Conservation (phyloP, 2,329 filamentous ascomycete genomes). For the Trichoderma aggressivum region DNA sequence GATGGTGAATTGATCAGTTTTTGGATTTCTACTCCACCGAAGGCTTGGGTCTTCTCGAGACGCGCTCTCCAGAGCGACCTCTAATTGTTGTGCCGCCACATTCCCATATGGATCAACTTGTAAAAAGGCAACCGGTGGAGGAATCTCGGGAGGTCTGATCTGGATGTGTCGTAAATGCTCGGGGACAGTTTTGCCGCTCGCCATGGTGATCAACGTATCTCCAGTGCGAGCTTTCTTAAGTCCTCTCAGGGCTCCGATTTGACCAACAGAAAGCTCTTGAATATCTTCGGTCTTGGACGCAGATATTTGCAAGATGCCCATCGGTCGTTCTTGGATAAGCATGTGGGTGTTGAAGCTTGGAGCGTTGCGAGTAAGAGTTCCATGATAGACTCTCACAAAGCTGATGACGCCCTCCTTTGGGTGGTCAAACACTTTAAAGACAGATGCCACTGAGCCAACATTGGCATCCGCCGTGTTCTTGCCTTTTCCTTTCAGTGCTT, state of each 20-base stretch:
- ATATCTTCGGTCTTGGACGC: conserved; percentile 85
- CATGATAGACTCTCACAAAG: conserved; percentile 89
- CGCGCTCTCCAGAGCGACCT: conserved; percentile 71
- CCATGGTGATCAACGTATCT: conserved; percentile 80
- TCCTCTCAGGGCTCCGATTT: conserved; percentile 90
- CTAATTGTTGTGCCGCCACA: conserved; percentile 75
- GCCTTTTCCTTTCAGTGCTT: conserved; percentile 39
- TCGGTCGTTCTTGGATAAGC: conserved; percentile 71
- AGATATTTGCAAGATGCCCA: conserved; percentile 83
- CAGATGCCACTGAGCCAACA: conserved; percentile 55
- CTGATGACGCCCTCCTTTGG: conserved; percentile 80
- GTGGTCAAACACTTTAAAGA: conserved; percentile 96
- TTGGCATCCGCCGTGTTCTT: conserved; percentile 36
- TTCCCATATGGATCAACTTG: conserved; percentile 79
- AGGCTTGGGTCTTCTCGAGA: conserved; percentile 91
- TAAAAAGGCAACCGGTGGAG: conserved; percentile 94
- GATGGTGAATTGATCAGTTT: conserved; percentile 88
- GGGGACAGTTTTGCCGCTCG: conserved; percentile 59
- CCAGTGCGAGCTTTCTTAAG: conserved; percentile 90
- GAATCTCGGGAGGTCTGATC: conserved; percentile 81
- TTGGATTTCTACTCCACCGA: conserved; percentile 77
- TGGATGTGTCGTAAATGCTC: conserved; percentile 71
- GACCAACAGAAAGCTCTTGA: conserved; percentile 72
- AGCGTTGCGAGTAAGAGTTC: conserved; percentile 69
- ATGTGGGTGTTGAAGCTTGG: conserved; percentile 86